phyloP scores from a whole-genome alignment of 163 green algal species.

The Scenedesmus sp. region DNA sequence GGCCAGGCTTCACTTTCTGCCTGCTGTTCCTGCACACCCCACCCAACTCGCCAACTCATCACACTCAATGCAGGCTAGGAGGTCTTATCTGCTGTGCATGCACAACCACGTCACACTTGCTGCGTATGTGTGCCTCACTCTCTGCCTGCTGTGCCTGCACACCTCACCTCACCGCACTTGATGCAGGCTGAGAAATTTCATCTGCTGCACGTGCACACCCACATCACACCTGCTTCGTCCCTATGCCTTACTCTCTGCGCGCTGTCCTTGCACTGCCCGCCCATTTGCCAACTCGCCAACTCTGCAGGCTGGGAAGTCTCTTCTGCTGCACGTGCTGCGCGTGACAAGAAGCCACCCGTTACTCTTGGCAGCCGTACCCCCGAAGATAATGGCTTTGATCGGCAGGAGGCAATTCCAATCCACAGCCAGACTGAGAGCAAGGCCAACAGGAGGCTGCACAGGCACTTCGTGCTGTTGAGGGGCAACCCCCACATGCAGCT shows the following conservation, averaged over 20 bases:
- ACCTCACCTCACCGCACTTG: too few relatives aligned
- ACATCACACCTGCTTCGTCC: neutral
- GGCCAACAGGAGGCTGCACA: neutral
- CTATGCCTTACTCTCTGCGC: neutral
- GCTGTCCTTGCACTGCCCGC: neutral
- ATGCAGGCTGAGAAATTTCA: too few relatives aligned
- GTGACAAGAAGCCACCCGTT: neutral
- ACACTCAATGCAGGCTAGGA: too few relatives aligned
- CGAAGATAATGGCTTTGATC: neutral
- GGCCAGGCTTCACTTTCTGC: too few relatives aligned
- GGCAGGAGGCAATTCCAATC: neutral
- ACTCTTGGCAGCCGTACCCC: neutral
- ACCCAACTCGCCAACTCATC: too few relatives aligned
- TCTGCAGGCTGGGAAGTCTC: neutral
- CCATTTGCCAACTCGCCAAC: too few relatives aligned
- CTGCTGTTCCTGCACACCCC: too few relatives aligned
- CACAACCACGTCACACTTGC: too few relatives aligned
- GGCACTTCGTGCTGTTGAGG: neutral
- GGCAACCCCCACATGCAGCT: neutral
- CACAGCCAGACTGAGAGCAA: neutral
- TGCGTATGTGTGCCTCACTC: too few relatives aligned
- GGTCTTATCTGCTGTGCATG: too few relatives aligned
- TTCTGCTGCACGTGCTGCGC: neutral
- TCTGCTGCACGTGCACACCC: neutral
- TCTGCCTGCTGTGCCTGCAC: too few relatives aligned